Conservation (phyloP, 495 filamentous ascomycete species). For the Tuber magnatum region DNA sequence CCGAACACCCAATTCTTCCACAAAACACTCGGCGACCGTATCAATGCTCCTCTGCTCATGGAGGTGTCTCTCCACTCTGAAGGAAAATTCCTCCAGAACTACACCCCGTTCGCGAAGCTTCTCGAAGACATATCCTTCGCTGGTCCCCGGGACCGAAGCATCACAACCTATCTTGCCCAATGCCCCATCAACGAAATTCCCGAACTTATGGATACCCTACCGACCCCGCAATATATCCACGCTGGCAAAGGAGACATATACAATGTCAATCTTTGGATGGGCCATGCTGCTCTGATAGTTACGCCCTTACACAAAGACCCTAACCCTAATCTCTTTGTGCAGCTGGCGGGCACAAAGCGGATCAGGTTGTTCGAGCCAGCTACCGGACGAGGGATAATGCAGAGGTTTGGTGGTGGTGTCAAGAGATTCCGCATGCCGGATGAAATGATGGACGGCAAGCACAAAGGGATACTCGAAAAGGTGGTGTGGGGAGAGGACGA, state of each 20-base stretch:
- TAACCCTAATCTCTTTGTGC: slow-evolving; percentile 87
- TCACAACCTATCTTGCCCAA: slow-evolving; percentile 74
- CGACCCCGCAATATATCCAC: slow-evolving; percentile 58
- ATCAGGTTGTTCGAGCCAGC: slow-evolving; percentile 62
- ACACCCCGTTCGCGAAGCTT: slow-evolving; percentile 23
- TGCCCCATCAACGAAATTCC: slow-evolving; percentile 51
- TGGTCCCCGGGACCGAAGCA: neutral
- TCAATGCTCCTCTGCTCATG: slow-evolving; percentile 11
- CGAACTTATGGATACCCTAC: slow-evolving; percentile 42
- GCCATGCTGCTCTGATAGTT: slow-evolving; percentile 64
- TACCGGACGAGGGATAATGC: slow-evolving; percentile 57
- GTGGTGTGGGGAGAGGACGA: slow-evolving; percentile 58
- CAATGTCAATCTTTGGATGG: slow-evolving; percentile 79
- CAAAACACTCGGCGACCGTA: slow-evolving; percentile 11
- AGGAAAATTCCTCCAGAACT: slow-evolving; percentile 19
- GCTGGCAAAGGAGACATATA: slow-evolving; percentile 72
- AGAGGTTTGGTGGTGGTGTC: slow-evolving; percentile 49
- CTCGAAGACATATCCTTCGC: slow-evolving; percentile 24
- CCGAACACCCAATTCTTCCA: slow-evolving; percentile 21
- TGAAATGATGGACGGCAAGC: slow-evolving; percentile 86
- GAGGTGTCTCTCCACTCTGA: slow-evolving; percentile 20
- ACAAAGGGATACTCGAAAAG: slow-evolving; percentile 58
- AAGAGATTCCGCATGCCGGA: slow-evolving; percentile 56
- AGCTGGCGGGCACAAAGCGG: slow-evolving; percentile 65
- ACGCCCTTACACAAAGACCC: slow-evolving; percentile 89